Evolutionary conservation across 495 filamentous ascomycete species (phyloP).

Genomic region (Hamigera avellanea): DNA sequence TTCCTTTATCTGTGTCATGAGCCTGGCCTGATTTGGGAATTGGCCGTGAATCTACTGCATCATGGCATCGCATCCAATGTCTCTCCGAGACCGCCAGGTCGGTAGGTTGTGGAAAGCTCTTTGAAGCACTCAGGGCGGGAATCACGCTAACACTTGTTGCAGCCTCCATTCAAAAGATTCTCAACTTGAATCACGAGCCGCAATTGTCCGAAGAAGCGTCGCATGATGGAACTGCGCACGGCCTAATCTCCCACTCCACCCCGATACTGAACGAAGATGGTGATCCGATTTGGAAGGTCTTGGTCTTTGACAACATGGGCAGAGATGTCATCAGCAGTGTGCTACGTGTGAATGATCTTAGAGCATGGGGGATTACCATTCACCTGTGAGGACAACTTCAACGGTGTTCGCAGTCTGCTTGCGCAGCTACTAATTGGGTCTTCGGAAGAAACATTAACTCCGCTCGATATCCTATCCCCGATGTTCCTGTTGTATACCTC

Average conservation of each 20-base stretch:
- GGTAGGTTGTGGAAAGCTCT: constrained; percentile 43
- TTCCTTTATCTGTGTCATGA: neutral
- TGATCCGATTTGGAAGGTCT: constrained; percentile 66
- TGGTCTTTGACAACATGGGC: constrained; percentile 61
- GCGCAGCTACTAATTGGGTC: too few species aligned
- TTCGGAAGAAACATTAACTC: constrained; percentile 76
- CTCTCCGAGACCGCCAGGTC: constrained; percentile 92
- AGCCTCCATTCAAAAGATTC: constrained; percentile 93
- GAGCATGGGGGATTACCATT: constrained; percentile 91
- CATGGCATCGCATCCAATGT: constrained; percentile 64
- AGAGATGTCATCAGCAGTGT: constrained; percentile 84
- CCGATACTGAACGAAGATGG: constrained; percentile 82
- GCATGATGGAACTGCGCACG: constrained; percentile 42
- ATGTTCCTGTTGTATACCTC: constrained; percentile 93
- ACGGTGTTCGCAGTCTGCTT: too few species aligned
- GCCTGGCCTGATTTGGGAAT: neutral
- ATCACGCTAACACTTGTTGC: neutral
- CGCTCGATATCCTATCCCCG: constrained; percentile 79
- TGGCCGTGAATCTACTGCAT: neutral
- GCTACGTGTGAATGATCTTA: constrained; percentile 80
- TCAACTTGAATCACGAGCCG: constrained; percentile 79
- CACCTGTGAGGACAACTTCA: constrained; percentile 72
- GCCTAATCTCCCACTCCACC: constrained; percentile 54
- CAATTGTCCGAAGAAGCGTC: constrained; percentile 41
- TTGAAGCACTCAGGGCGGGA: neutral